These are phyloP conservation scores for Collybia mongolica DNA, from an alignment of 768 basidiomycete genomes.

Conservation along the genomic window DNA sequence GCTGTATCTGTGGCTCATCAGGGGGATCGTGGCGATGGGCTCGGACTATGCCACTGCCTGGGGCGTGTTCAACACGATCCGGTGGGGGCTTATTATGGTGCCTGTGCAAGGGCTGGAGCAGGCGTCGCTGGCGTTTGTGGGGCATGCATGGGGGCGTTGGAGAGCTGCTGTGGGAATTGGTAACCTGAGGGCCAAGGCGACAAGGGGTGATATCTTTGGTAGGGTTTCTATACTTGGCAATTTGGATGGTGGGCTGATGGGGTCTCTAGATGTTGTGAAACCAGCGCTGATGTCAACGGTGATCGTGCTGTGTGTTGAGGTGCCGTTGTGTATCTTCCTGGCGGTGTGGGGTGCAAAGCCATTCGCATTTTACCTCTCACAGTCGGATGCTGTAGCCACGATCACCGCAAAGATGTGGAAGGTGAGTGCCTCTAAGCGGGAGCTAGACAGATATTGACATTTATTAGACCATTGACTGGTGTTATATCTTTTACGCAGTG, in stretches of 20 bases:
- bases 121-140: constrained; percentile 21
- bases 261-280: constrained; percentile 3
- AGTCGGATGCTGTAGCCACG: constrained; percentile 19
- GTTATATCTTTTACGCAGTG: constrained; percentile 22
- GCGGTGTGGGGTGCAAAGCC: constrained; percentile 15
- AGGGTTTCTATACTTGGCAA: no score
- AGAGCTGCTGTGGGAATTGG: not conserved
- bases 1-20: constrained; percentile 21
- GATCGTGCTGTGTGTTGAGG: constrained; percentile 17
- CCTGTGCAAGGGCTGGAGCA: constrained; percentile 18
- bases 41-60: constrained; percentile 22
- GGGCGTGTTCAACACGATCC: constrained; percentile 23
- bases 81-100: constrained; percentile 25
- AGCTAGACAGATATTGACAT: no score
- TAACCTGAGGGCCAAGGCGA: not conserved
- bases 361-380: constrained; percentile 22
- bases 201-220: no score
- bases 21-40: constrained; percentile 21
- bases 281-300: constrained; percentile 15
- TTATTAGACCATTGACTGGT: constrained; percentile 18
- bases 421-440: no score
- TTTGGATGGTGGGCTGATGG: no score
- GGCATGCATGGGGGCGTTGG: constrained; percentile 20
- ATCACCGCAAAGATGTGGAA: constrained; percentile 23
- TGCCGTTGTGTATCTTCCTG: constrained; percentile 17